Base-by-base conservation (phyloP, 805 yeast species). In the Ogataea wickerhamii region DNA sequence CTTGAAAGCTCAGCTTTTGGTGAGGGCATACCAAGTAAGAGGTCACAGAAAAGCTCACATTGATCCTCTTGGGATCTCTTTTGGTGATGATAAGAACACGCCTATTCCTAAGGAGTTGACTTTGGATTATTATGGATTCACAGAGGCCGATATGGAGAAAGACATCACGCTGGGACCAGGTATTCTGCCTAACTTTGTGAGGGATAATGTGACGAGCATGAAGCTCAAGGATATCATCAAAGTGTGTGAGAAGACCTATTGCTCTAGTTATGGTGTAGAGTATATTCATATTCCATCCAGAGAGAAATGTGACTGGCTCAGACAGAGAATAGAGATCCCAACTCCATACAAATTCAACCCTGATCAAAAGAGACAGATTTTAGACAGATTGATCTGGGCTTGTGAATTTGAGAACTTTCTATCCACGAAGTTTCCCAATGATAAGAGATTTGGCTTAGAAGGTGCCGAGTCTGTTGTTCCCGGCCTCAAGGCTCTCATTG, bases 401-500 rank as follows among this genome's bases (percentile, higher is more conserved):
- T 80, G 95, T 45, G 81, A 88, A 35, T 93, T 93, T 59, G 99
- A 93, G 72, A 69, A 83, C 43, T 93, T 93, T 76, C 70, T 93
- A 57, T 78, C 96, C 33, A 81, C 96, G 41, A 93, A 93, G 70
- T 93, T 87, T 76, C 98, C 99, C 48, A 91, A 88, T 68, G 98
- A 89, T 64, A 93, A 93, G 73, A 85, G 99, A 70, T 93, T 93
- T 60, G 98, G 98, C 66, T 74, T 93, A 43, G 99, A 93, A 73
- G 99, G 99, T 72, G 95, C 95, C 49, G 99, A 93, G 71, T 74
- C 95, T 34, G 84, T 86, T 56, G 86, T 93, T 35, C 98, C 98
- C 32, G 98, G 98, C 71, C 82, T 93, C 74, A 93, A 93, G 73
- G 84, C 96, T 34, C 66, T 93, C 61, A 88, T 93, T 61, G 99